phyloP scores from a whole-genome alignment of 1,139 yeast genomes.

The Wickerhamiella pararugosa region DNA sequence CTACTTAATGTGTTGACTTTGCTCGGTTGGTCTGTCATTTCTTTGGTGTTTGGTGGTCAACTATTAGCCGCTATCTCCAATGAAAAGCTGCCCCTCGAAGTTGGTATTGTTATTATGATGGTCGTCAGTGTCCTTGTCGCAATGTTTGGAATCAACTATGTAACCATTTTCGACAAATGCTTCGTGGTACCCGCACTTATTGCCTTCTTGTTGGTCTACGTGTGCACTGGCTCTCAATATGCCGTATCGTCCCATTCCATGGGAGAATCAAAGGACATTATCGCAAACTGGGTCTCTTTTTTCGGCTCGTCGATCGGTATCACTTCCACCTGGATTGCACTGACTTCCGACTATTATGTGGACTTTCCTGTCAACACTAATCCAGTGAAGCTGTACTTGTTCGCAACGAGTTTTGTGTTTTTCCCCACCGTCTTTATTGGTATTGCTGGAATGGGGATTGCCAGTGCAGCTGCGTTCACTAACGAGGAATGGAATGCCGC shows the following conservation, averaged over 20 bases:
- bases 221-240: slow-evolving; percentile 37
- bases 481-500: slow-evolving; percentile 43
- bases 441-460: slow-evolving; percentile 53
- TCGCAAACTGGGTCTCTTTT: slow-evolving; percentile 60
- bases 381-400: slow-evolving; percentile 36
- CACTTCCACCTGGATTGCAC: slow-evolving; percentile 84
- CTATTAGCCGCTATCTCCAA: slow-evolving; percentile 50
- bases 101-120: slow-evolving; percentile 60
- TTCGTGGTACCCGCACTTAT: slow-evolving; percentile 57
- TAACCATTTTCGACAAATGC: slow-evolving; percentile 51
- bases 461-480: slow-evolving; percentile 42
- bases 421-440: slow-evolving; percentile 72
- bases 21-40: slow-evolving; percentile 79
- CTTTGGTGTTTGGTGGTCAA: slow-evolving; percentile 77
- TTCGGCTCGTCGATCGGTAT: slow-evolving; percentile 65
- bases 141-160: slow-evolving; percentile 58
- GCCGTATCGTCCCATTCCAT: slow-evolving; percentile 32
- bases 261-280: slow-evolving; percentile 31
- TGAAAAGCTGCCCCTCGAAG: slow-evolving; percentile 48
- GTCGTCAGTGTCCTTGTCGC: slow-evolving; percentile 50
- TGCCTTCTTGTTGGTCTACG: slow-evolving; percentile 54
- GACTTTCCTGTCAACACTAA: slow-evolving; percentile 65
- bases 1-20: slow-evolving; percentile 57
- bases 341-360: slow-evolving; percentile 74
- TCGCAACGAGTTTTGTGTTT: slow-evolving; percentile 56